Base-by-base conservation (phyloP, 805 yeast genomes). In the Metschnikowia corniflorae region DNA sequence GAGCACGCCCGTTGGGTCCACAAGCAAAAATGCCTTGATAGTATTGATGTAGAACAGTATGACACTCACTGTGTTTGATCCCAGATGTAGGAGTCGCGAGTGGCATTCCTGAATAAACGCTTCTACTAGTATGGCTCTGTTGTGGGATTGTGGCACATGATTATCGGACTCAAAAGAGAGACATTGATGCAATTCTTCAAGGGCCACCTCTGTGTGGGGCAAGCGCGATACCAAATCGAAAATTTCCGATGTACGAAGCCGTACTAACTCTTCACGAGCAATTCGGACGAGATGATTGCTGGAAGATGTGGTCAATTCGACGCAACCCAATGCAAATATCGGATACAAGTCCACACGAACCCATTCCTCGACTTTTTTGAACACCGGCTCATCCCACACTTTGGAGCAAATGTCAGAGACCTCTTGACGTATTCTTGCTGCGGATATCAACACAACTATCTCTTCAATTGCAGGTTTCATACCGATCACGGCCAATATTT, bases 1-100 rank as follows among this genome's bases (percentile, higher is more conserved):
- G 20, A 89, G 61, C 1, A 86, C 91, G 0, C 96, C 96, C 25
- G 85, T 70, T 6, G 95, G 94, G 50, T 91, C 97, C n/a, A 93
- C 65, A 0, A 80, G 61, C 18, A 82, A 55, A 41, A 91, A 86
- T 0, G 88, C 71, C 44, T 77, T 71, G 29, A 89, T 82, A 1
- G 89, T 77, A 12, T 78, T 75, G 4, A 84, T 78, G 53, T 86
- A 91, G 35, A 73, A 76, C 2, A 75, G 60, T 17, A 91, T 73
- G 6, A 87, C 78, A 33, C 80, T 86, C 4, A 72, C 70, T 0
- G 97, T 91, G 47, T 83, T 78, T 1, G 83, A 74, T 15, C 96
- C 95, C 3, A 95, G 82, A 50, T 86, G 93, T 15, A 89, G 63
- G 8, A 88, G 54, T 22, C 71, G 55, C 22, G 48, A 52, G 16